Conservation (phyloP, 192 early-diverging fungal genomes). For the Paraglomus occultum region DNA sequence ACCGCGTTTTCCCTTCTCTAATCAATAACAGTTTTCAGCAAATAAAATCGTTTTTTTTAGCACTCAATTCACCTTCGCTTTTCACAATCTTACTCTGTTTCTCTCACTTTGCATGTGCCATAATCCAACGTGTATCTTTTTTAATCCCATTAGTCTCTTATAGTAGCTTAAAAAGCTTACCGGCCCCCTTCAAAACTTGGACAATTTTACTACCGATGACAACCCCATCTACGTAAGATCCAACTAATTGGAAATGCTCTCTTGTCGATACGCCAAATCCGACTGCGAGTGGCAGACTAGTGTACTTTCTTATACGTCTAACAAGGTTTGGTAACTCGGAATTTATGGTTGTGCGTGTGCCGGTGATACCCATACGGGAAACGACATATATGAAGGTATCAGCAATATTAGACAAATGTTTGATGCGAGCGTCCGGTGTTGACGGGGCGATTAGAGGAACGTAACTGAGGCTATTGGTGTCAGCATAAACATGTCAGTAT, state of each 20-base stretch:
- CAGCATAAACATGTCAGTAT: neutral
- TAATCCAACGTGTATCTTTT: neutral
- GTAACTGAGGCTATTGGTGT: constrained; percentile 63
- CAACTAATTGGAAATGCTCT: constrained; percentile 88
- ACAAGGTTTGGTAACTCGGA: constrained; percentile 70
- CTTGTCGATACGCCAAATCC: constrained; percentile 94
- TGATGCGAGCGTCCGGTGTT: constrained; percentile 82
- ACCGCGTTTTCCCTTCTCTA: constrained; percentile 32
- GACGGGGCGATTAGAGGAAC: constrained; percentile 93
- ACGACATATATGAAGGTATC: constrained; percentile 97
- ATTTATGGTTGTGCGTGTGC: constrained; percentile 68
- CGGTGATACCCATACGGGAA: constrained; percentile 92
- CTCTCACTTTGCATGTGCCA: too few relatives aligned
- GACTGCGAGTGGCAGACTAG: constrained; percentile 84
- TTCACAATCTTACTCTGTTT: neutral
- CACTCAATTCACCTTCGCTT: neutral
- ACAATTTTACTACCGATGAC: constrained; percentile 95
- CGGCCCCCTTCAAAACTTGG: constrained; percentile 68
- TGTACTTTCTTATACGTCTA: constrained; percentile 76
- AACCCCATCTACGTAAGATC: constrained; percentile 87
- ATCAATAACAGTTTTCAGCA: neutral
- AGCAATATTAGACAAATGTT: constrained; percentile 73
- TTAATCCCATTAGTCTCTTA: neutral
- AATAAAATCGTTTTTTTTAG: neutral
- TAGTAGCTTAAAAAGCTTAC: constrained; percentile 28